These are phyloP conservation scores for Aspergillus felis DNA, from an alignment of 2,329 filamentous ascomycete species.

Conservation along the genomic window DNA sequence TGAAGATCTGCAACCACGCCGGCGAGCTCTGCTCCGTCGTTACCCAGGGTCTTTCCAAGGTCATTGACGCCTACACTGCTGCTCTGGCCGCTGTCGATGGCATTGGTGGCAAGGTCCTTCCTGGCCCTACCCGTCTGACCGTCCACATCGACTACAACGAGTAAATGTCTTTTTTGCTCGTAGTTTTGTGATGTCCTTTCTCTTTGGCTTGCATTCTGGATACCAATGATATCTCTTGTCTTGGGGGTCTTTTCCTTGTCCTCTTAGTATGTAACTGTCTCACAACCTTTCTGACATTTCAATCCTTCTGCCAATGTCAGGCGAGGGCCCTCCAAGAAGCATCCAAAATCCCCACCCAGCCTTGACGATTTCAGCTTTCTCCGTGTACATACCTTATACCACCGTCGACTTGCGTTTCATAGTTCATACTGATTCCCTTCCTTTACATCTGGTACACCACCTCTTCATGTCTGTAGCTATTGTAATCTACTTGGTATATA, in stretches of 20 bases:
- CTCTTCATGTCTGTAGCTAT: background rate
- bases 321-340: background rate
- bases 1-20: constrained; percentile 32
- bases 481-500: background rate
- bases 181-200: constrained; percentile 3
- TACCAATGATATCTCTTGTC: background rate
- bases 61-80: constrained; percentile 33
- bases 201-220: constrained; percentile 7
- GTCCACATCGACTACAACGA: constrained; percentile 27
- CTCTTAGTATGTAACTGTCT: background rate
- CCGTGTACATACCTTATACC: background rate
- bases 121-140: constrained; percentile 30
- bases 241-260: background rate
- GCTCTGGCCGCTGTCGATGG: constrained; percentile 23
- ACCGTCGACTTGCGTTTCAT: background rate
- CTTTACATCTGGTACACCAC: background rate
- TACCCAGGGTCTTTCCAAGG: constrained; percentile 13
- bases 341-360: background rate
- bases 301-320: background rate
- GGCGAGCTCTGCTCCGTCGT: constrained; percentile 31
- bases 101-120: constrained; percentile 25
- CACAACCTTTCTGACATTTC: background rate
- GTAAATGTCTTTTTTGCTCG: constrained; percentile 11
- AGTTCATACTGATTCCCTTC: background rate
- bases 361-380: constrained; percentile 1